Percentiles rank a stretch among this genome's conserved stretches.
These are phyloP conservation scores for Phyllosticta paracitricarpa DNA, from an alignment of 2,329 filamentous ascomycete species.

Conservation along the genomic window DNA sequence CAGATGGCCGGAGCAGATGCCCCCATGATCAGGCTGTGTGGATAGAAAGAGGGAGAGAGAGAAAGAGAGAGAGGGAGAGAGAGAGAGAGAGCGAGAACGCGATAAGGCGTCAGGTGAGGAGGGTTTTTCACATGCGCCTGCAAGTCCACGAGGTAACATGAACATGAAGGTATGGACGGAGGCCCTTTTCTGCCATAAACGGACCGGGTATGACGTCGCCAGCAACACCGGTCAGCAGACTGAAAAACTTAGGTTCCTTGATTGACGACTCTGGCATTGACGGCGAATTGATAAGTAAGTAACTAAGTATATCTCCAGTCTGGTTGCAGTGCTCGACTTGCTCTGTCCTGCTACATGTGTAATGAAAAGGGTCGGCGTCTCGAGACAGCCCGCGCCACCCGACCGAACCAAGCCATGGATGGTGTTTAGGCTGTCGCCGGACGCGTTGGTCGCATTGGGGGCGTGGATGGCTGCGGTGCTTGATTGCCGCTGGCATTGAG, in stretches of 20 bases:
- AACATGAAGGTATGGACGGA: no score
- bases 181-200: neutral
- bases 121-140: slow-evolving; percentile 10
- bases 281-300: neutral
- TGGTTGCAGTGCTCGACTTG: neutral
- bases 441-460: neutral
- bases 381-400: slow-evolving; percentile 2
- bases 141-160: slow-evolving; percentile 4
- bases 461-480: neutral
- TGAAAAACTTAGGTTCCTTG: neutral
- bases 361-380: slow-evolving; percentile 5
- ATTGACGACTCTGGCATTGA: neutral
- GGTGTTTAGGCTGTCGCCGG: neutral
- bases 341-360: slow-evolving; percentile 8
- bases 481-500: neutral
- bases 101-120: slow-evolving; percentile 8
- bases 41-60: neutral
- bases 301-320: no score
- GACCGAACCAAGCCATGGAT: neutral
- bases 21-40: neutral
- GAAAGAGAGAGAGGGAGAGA: no score
- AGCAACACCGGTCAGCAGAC: neutral
- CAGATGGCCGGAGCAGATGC: slow-evolving; percentile 7
- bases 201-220: slow-evolving; percentile 1
- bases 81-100: neutral